Base-by-base conservation (phyloP, 495 filamentous ascomycete species). In the Aspergillus carlsbadensis region DNA sequence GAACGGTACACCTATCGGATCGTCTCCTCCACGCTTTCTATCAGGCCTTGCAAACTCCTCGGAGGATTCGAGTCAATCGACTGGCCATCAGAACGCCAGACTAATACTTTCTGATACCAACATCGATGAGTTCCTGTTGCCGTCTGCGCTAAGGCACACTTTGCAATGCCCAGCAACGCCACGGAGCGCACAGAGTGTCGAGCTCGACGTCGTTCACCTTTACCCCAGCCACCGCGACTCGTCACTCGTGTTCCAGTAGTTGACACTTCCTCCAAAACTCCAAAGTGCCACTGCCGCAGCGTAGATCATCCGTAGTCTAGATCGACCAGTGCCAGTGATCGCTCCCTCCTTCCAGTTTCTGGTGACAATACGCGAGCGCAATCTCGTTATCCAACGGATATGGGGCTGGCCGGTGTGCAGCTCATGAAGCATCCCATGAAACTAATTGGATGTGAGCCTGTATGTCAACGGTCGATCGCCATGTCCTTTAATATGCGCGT, bases 251-350 rank as follows among this genome's bases (percentile, higher is more conserved):
- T 29, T 29, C 4, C 26, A 29, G 26, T 29, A 29, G 8, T 8
- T 29, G n/a, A 29, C 8, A 29, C 26, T 29, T 29, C 26, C 26
- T 29, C 26, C 26, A 4, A 3, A 8, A 3, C 26, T 8, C 26
- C 26, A 29, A 29, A 29, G 26, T 29, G 26, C 8, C 26, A 29
- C 26, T 29, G 26, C 26, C 26, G 26, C n/a, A 37, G 35, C 24
- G 47, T 20, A 39, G 33, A 50, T 50, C 47, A 39, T 29, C 47
- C 34, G 47, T 17, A 37, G 36, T 8, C 18, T 50, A 33, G 47
- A 50, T 39, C 47, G 21, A 39, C 34, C 34, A 43, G 18, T 29
- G 22, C 41, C 18, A 43, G n/a, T 11, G 20, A 10, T 22, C 41
- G 37, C 41, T 15, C 22, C n/a, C 20, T 21, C 20, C 5, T 22